Evolutionary conservation across 495 filamentous ascomycete species (phyloP), one percentile per base, ranked within the genome.

Genomic region (Xylaria flabelliformis): DNA sequence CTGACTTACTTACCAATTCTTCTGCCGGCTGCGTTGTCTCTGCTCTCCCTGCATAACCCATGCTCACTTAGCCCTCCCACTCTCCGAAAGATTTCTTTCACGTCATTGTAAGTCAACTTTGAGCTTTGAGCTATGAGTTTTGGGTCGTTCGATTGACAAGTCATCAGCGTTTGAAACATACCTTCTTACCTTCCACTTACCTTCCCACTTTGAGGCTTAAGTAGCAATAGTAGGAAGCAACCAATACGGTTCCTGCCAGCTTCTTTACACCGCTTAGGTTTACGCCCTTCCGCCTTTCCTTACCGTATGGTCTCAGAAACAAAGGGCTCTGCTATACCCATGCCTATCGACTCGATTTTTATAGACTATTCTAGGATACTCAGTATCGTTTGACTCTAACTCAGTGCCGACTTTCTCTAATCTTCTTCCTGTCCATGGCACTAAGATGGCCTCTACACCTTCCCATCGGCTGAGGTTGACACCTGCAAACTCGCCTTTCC

Each of bases 401-500:
- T 51, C 3, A 24, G 9, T 48, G 10, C 48, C 36, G 39, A 64
- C 17, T 36, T 41, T 58, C 68, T 72, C 61, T 41, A 50, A 46
- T 70, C 61, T 48, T 59, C 34, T 36, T 65, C 67, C 71, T 74
- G 78, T 79, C 80, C 82, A 89, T 89, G 86, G 86, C 85, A 81
- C 74, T 75, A 83, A 80, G 80, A 89, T 89, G 86, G 83, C 86
- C 76, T 85, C 83, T 74, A 88, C 87, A 82, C 85, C 87, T 75
- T 85, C 85, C 74, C 86, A 86, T 83, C 81, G 89, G 77, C 84
- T 93, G 79, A 94, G 91, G 85, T 83, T 93, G 73, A 94, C 94
- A 41, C 93, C 93, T 65, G 90, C 92, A 70, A 94, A 91, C 80
- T 94, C 93, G 48, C 93, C 93, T 41, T 89, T 88, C 67, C 82